phyloP scores from a whole-genome alignment of 305 asterid species.

The Fraxinus floribunda region DNA sequence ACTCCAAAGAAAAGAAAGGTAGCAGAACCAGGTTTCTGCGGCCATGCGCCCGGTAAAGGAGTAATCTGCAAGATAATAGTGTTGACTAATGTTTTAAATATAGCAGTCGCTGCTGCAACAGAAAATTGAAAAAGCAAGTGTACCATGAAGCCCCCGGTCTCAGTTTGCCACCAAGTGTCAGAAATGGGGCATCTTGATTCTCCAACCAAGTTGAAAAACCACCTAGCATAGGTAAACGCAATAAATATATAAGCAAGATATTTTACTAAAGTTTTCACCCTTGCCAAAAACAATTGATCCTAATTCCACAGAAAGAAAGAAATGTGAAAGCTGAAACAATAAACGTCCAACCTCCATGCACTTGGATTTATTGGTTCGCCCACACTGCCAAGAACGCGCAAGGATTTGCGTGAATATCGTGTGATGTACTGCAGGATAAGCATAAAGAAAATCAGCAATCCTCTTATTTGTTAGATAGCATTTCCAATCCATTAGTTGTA shows the following conservation, averaged over 20 bases:
- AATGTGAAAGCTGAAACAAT: slow-evolving; percentile 18
- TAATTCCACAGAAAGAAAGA: neutral
- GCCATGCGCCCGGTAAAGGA: slow-evolving; percentile 99
- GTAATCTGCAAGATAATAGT: slow-evolving; percentile 65
- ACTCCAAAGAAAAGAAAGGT: slow-evolving; percentile 95
- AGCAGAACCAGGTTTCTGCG: slow-evolving; percentile 98
- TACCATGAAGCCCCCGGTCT: slow-evolving; percentile 98
- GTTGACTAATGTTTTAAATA: slow-evolving; percentile 25
- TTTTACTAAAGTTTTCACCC: slow-evolving; percentile 9
- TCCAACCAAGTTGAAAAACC: slow-evolving; percentile 91
- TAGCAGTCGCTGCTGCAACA: slow-evolving; percentile 1
- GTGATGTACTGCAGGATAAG: slow-evolving; percentile 70
- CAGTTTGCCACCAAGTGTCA: slow-evolving; percentile 99
- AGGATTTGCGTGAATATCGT: slow-evolving; percentile 81
- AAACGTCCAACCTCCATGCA: slow-evolving; percentile 79
- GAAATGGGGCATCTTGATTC: slow-evolving; percentile 94
- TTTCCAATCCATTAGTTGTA: neutral
- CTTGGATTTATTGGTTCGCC: slow-evolving; percentile 99
- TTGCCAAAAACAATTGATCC: slow-evolving; percentile 5
- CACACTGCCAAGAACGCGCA: slow-evolving; percentile 97
- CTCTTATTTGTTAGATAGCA: neutral
- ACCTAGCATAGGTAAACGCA: slow-evolving; percentile 43
- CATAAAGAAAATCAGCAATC: slow-evolving; percentile 27
- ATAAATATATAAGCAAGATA: slow-evolving; percentile 10
- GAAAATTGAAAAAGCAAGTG: slow-evolving; percentile 23